These are phyloP conservation scores for Micractinium conductrix DNA, from an alignment of 139 green algal species.

Conservation along the genomic window DNA sequence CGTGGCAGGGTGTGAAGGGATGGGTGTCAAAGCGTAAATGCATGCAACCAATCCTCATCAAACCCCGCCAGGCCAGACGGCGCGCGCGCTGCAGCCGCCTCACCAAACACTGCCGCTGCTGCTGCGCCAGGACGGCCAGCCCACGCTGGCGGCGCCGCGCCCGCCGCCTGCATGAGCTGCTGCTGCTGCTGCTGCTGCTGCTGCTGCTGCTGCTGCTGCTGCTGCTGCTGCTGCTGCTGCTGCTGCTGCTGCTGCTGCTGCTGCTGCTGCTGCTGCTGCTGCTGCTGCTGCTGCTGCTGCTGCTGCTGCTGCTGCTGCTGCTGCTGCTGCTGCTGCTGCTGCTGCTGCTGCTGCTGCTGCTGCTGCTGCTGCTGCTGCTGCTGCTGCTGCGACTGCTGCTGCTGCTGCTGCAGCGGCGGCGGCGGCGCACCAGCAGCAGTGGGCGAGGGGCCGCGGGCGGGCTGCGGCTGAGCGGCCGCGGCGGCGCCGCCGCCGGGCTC, in stretches of 20 bases:
- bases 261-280: not conserved
- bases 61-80: too few relatives aligned
- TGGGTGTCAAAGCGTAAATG: too few relatives aligned
- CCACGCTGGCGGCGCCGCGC: too few relatives aligned
- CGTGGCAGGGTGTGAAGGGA: too few relatives aligned
- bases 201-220: not conserved
- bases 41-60: too few relatives aligned
- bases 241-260: not conserved
- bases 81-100: too few relatives aligned
- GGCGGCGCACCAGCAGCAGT: too few relatives aligned
- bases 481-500: too few relatives aligned
- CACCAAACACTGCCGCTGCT: too few relatives aligned
- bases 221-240: not conserved
- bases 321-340: not conserved
- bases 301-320: not conserved
- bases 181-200: not conserved
- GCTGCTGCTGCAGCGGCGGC: not conserved
- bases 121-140: not conserved
- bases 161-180: not conserved
- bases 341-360: not conserved
- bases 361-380: not conserved
- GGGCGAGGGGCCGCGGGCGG: too few relatives aligned
- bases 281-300: too few relatives aligned
- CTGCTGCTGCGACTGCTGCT: not conserved
- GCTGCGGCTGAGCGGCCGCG: too few relatives aligned